Evolutionary conservation across 495 filamentous ascomycete species (phyloP), one percentile per base, ranked within the genome.

Genomic region (Hypoxylon lenormandii): DNA sequence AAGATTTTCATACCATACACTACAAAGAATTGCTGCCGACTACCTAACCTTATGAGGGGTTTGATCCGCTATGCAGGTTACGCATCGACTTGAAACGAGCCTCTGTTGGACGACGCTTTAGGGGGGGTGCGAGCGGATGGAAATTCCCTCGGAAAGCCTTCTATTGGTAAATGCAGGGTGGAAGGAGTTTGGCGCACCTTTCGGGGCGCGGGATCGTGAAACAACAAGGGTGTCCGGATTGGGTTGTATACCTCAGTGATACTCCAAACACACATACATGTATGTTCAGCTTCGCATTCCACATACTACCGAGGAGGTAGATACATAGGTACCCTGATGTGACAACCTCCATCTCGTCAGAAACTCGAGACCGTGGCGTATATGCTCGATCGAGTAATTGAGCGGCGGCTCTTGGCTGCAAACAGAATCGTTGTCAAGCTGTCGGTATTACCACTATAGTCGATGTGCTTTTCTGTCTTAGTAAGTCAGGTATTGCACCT

Each of bases 401-500:
- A 26, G n/a, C 46, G 36, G 26, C 46, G 40, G 48, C 19, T 52
- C 50, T 3, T 5, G 23, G 16, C 33, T 28, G 7, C n/a, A 28
- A 45, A 16, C 15, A 60, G 49, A 63, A 6, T 46, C 16, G 43
- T 22, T 22, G 15, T 48, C 11, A 15, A 28, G 22, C 4, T 12
- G 8, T 26, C 19, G 51, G 55, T 47, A 61, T 61, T 61, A 48
- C 50, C 56, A 23, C 19, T 51, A 53, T 60, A 48, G 21, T 30
- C 45, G 50, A 60, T 59, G n/a, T n/a, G 5, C 21, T 43, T 55
- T 58, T 45, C 38, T 33, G 28, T 37, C 48, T 61, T 57, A 62
- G 56, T 61, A 70, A 70, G 57, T 70, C 67, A 61, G 61, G 8
- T 61, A 57, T 58, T 62, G 51, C 67, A 66, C 61, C 56, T 21